Percentiles rank a stretch among this genome's conserved stretches.
These are phyloP conservation scores for Protea cynaroides DNA, from an alignment of 164 flowering plant genomes.

Conservation along the genomic window DNA sequence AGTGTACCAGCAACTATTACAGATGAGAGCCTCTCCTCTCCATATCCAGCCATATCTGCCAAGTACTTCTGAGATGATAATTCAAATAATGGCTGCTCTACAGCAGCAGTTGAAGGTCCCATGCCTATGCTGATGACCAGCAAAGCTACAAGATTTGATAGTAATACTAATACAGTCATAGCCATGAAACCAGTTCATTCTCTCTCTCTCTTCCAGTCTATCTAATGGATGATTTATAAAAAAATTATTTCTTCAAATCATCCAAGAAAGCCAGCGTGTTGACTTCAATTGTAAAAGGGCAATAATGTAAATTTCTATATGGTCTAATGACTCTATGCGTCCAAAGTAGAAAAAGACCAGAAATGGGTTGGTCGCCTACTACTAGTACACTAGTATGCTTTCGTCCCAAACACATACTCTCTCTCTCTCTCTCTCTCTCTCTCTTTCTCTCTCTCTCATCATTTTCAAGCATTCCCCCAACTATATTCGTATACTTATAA, in stretches of 20 bases:
- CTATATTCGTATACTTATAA: too few species aligned
- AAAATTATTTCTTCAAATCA: background rate
- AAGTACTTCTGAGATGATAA: slow-evolving; percentile 35
- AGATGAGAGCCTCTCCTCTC: slow-evolving; percentile 86
- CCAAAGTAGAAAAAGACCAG: too few species aligned
- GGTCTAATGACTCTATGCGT: too few species aligned
- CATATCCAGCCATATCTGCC: slow-evolving; percentile 70
- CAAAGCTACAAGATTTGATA: slow-evolving; percentile 15
- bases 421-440: too few species aligned
- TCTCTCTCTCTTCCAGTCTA: background rate
- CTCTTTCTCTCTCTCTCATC: too few species aligned
- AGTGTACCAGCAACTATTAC: slow-evolving; percentile 63
- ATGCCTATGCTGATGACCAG: slow-evolving; percentile 9
- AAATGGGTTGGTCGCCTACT: too few species aligned
- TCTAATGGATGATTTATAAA: background rate
- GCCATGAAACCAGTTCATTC: slow-evolving; percentile 12
- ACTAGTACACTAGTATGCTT: too few species aligned
- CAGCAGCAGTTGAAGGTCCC: slow-evolving; percentile 8
- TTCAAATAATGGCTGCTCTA: slow-evolving; percentile 15
- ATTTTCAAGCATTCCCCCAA: too few species aligned
- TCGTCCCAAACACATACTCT: too few species aligned
- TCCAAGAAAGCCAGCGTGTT: too few species aligned
- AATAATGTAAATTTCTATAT: too few species aligned
- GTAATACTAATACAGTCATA: slow-evolving; percentile 12
- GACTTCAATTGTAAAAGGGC: too few species aligned